Evolutionary conservation across 192 early-diverging fungal genomes (phyloP).

Genomic region (Entomortierella parvispora): DNA sequence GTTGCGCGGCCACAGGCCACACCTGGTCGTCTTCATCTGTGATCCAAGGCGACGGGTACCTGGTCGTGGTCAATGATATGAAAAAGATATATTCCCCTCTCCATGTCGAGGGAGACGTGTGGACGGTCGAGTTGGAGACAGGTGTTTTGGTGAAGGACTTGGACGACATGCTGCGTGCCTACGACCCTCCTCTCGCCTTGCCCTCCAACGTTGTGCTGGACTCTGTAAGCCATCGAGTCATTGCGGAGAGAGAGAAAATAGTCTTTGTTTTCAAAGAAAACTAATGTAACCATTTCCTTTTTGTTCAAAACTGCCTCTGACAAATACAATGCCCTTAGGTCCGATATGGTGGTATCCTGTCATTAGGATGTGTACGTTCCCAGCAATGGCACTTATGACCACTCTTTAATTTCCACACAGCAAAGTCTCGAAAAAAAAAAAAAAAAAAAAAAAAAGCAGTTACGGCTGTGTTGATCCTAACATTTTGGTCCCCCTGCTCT

Average conservation of each 20-base stretch:
- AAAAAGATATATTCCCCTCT: not conserved
- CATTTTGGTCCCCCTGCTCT: no score
- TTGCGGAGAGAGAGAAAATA: no score
- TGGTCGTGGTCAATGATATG: slow-evolving; percentile 29
- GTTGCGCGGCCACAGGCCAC: slow-evolving; percentile 33
- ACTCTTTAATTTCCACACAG: no score
- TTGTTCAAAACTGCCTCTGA: no score
- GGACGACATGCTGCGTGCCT: slow-evolving; percentile 13
- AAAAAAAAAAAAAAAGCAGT: no score
- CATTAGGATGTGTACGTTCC: slow-evolving; percentile 21
- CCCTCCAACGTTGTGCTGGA: slow-evolving; percentile 5
- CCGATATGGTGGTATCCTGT: slow-evolving; percentile 1
- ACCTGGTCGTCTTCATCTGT: slow-evolving; percentile 15
- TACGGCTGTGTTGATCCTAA: no score
- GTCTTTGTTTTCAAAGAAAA: no score
- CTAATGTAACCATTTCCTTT: no score
- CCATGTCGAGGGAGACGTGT: not conserved
- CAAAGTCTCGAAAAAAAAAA: no score
- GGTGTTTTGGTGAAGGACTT: slow-evolving; percentile 17
- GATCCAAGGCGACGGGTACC: not conserved
- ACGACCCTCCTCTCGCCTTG: slow-evolving; percentile 36
- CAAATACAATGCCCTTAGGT: not conserved
- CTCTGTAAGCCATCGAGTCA: not conserved
- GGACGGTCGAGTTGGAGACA: slow-evolving; percentile 33
- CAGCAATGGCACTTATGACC: no score